Conservation (phyloP, 78 protist genomes). For the slime mould (Dictyostelium discoideum) region DNA sequence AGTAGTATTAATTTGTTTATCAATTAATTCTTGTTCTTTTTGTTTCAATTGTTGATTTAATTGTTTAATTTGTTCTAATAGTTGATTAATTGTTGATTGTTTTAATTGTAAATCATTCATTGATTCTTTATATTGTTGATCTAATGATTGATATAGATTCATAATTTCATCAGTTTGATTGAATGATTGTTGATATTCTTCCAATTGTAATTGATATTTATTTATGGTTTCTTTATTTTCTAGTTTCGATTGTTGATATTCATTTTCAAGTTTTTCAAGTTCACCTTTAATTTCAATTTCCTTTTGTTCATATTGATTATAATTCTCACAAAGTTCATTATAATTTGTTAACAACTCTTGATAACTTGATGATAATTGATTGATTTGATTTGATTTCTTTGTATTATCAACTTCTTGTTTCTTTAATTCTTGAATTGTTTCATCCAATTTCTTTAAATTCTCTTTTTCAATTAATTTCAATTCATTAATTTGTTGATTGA, state of each 20-base stretch:
- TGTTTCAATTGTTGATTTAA: background rate
- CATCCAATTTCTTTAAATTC: background rate
- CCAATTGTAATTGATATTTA: background rate
- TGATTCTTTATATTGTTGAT: background rate
- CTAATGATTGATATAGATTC: background rate
- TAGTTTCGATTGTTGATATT: background rate
- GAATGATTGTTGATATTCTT: background rate
- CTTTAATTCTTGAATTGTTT: background rate
- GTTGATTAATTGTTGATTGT: conserved; percentile 32
- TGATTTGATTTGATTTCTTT: background rate
- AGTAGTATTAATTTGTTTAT: background rate
- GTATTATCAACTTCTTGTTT: background rate
- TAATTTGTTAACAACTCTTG: background rate
- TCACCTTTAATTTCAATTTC: background rate
- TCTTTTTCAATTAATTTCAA: background rate
- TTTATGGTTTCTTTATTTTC: background rate
- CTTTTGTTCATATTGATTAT: background rate
- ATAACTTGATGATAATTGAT: background rate
- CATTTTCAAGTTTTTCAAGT: background rate
- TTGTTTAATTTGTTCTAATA: conserved; percentile 5
- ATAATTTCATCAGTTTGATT: conserved; percentile 14
- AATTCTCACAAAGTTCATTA: background rate
- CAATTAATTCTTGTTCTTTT: background rate
- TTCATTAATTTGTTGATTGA: background rate
- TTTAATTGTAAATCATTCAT: conserved; percentile 38